Evolutionary conservation across 768 basidiomycete species (phyloP).

Genomic region (Xerocomus brunneocitrinus): DNA sequence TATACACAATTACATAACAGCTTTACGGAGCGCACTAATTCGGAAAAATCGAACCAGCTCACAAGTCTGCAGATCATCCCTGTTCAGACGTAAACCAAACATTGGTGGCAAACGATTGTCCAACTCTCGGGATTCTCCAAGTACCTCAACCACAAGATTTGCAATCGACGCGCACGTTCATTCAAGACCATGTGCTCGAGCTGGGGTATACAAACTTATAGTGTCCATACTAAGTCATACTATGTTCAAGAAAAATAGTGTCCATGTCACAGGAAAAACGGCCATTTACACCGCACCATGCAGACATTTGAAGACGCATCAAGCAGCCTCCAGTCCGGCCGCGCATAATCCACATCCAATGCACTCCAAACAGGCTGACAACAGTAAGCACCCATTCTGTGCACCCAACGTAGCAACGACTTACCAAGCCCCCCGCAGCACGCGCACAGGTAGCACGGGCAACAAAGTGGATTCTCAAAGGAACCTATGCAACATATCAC

Average conservation of each 20-base stretch:
- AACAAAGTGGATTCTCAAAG: constrained; percentile 61
- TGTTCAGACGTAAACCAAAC: not conserved
- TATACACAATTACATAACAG: constrained; percentile 1
- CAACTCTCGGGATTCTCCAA: not conserved
- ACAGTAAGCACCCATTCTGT: constrained; percentile 1
- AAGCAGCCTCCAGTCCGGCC: constrained; percentile 36
- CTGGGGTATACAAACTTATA: not conserved
- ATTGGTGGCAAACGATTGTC: not conserved
- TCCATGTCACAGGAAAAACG: not conserved
- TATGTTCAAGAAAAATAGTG: not conserved
- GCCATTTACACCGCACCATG: not conserved
- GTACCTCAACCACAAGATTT: not conserved
- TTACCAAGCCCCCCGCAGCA: constrained; percentile 66
- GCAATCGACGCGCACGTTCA: not conserved
- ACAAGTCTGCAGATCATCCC: not conserved
- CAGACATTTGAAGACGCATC: not conserved
- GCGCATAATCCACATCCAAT: constrained; percentile 66
- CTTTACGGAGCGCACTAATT: not conserved
- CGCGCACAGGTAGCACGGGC: constrained; percentile 69
- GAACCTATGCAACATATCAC: constrained; percentile 32
- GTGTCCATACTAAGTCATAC: not conserved
- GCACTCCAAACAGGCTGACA: constrained; percentile 59
- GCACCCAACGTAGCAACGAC: constrained; percentile 7
- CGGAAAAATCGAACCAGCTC: constrained; percentile 19
- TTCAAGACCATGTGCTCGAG: not conserved